A percentile compares a stretch with the other conserved stretches of the same genome.
Evolutionary conservation across 192 early-diverging fungal genomes (phyloP).

Genomic region (Gamsiella multidivaricata): DNA sequence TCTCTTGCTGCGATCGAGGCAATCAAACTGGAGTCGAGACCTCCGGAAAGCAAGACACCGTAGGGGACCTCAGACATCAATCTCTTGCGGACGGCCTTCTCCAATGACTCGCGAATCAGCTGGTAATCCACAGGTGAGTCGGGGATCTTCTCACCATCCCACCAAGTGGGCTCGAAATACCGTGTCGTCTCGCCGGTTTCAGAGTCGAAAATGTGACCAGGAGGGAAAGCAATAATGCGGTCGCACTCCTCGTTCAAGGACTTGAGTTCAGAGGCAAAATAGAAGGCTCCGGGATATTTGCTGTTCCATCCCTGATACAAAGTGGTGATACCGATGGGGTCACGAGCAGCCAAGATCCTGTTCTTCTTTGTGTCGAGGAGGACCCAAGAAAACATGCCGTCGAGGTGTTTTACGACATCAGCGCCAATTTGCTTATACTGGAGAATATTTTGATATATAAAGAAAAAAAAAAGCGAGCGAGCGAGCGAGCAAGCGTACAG

Average conservation of each 20-base stretch:
- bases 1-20: constrained; percentile 93
- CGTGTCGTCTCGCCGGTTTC: constrained; percentile 79
- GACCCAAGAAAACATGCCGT: constrained; percentile 98
- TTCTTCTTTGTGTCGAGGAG: constrained; percentile 87
- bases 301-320: constrained; percentile 93
- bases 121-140: constrained; percentile 71
- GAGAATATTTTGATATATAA: too few species aligned
- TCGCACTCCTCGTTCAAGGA: constrained; percentile 97
- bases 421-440: constrained; percentile 89
- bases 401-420: constrained; percentile 86
- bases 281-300: constrained; percentile 86
- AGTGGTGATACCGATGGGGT: constrained; percentile 98
- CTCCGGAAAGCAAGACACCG: constrained; percentile 95
- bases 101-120: constrained; percentile 81
- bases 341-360: constrained; percentile 91
- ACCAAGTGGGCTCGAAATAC: constrained; percentile 95
- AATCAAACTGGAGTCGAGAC: constrained; percentile 95
- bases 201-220: constrained; percentile 93
- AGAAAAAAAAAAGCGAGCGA: neutral
- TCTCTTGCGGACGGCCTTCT: constrained; percentile 91
- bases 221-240: constrained; percentile 96
- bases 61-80: constrained; percentile 99
- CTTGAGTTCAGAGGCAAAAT: constrained; percentile 96
- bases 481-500: neutral
- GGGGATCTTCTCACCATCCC: constrained; percentile 71